Base-by-base conservation (phyloP, 352 stramenopile species). In the Globisporangium splendens region DNA sequence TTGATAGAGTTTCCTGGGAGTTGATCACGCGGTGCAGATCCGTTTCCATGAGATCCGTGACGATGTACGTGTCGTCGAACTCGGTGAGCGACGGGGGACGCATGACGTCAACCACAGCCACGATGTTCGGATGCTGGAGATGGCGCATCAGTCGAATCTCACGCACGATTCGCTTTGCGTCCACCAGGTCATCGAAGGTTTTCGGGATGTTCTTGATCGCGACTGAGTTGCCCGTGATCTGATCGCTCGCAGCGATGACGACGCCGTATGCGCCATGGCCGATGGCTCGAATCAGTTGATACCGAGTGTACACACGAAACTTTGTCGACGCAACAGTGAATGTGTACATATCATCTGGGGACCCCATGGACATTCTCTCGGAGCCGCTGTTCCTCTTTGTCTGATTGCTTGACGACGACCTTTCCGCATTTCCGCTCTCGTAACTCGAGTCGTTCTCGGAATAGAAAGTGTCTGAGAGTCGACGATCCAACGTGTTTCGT, bases 1-100 rank as follows among this genome's bases (percentile, higher is more conserved):
- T 75, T 13, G 81, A 88, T 0, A 95, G 57, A 21, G 65, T 53
- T 50, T 95, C 80, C 18, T 77, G 65, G 2, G 80, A 92, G 54
- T 89, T 88, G 62, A 95, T 93, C 43, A 95, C 82, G 20, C 80
- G 78, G 51, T 92, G 82, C 46, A 92, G 61, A 56, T 90, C 82
- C 11, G 81, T 91, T 60, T 90, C 82, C 82, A 92, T 92, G 46
- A 92, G 76, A 50, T 92, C 83, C 0, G 83, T 91, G 13, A 93
- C 79, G 56, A 93, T 89, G 62, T 93, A 93, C 52, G 85, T 90
- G 54, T 95, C 86, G 38, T 95, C 83, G 61, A 95, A 95, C 24
- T 73, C 64, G 2, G 56, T 55, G 17, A 91, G 75, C 41, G 83
- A 89, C 31, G 76, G 82, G 22, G 86, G 86, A 8, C 80, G 80